These are phyloP conservation scores for Endogone sp. DNA, from an alignment of 192 early-diverging fungal species.

Conservation along the genomic window DNA sequence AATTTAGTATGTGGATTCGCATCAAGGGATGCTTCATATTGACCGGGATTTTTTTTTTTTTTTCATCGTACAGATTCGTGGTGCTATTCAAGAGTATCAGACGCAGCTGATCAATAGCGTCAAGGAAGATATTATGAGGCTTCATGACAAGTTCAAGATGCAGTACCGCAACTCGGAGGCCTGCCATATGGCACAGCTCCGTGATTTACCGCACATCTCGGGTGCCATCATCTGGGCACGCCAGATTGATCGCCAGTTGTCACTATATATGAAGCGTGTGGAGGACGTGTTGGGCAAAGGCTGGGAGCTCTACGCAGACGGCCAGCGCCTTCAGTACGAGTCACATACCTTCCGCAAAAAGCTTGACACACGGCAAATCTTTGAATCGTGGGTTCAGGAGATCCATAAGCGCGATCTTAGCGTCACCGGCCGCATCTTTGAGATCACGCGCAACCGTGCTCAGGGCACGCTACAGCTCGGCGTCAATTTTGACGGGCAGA, in stretches of 20 bases:
- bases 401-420: constrained; percentile 77
- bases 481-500: constrained; percentile 92
- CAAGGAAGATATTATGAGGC: constrained; percentile 94
- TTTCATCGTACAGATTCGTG: constrained; percentile 69
- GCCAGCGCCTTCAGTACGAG: constrained; percentile 87
- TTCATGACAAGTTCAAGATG: constrained; percentile 95
- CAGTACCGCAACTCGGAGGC: constrained; percentile 90
- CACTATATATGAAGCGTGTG: constrained; percentile 93
- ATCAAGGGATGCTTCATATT: neutral
- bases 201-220: constrained; percentile 90
- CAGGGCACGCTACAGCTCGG: constrained; percentile 72
- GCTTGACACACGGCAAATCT: constrained; percentile 88
- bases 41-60: neutral
- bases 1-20: no score
- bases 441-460: constrained; percentile 78
- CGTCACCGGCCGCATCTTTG: constrained; percentile 87
- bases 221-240: constrained; percentile 96
- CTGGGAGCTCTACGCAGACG: constrained; percentile 97
- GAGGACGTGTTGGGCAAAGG: constrained; percentile 97
- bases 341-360: constrained; percentile 90
- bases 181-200: constrained; percentile 81
- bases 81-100: constrained; percentile 99
- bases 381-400: constrained; percentile 87
- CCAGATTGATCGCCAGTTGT: constrained; percentile 97
- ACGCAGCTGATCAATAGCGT: constrained; percentile 95